Percentiles rank a stretch among this genome's conserved stretches.
These are phyloP conservation scores for Nitzschia sp. DNA, from an alignment of 108 stramenopile genomes.

Conservation along the genomic window DNA sequence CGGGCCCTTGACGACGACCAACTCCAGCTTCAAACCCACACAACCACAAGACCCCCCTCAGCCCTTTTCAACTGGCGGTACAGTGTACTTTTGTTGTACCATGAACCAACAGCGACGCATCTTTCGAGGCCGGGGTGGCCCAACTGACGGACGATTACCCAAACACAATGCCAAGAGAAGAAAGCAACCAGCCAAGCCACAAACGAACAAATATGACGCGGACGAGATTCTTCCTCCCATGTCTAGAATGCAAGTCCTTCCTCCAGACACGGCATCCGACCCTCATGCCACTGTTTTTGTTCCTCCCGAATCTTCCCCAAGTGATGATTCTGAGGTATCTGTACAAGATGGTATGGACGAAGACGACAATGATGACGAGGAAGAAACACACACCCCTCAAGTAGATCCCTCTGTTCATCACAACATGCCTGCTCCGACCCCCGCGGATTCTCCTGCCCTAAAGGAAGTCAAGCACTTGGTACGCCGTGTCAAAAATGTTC, in stretches of 20 bases:
- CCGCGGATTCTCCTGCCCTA: background rate
- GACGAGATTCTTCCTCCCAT: constrained; percentile 10
- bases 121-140: constrained; percentile 59
- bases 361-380: background rate
- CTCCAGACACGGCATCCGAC: too few relatives aligned
- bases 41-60: too few relatives aligned
- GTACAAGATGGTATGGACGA: background rate
- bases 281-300: too few relatives aligned
- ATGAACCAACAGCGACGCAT: constrained; percentile 48
- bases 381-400: background rate
- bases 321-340: background rate
- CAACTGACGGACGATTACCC: constrained; percentile 59
- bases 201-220: constrained; percentile 7
- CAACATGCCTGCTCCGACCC: background rate
- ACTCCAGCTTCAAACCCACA: too few relatives aligned
- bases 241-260: background rate
- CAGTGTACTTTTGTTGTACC: background rate
- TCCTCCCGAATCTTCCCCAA: background rate
- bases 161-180: constrained; percentile 52
- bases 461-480: constrained; percentile 54
- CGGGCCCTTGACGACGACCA: too few relatives aligned
- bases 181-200: constrained; percentile 1
- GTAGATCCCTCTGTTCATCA: too few relatives aligned
- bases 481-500: constrained; percentile 48
- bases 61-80: too few relatives aligned